Evolutionary conservation across 2,329 filamentous ascomycete species (phyloP).

Genomic region (Pseudogymnoascus sp.): DNA sequence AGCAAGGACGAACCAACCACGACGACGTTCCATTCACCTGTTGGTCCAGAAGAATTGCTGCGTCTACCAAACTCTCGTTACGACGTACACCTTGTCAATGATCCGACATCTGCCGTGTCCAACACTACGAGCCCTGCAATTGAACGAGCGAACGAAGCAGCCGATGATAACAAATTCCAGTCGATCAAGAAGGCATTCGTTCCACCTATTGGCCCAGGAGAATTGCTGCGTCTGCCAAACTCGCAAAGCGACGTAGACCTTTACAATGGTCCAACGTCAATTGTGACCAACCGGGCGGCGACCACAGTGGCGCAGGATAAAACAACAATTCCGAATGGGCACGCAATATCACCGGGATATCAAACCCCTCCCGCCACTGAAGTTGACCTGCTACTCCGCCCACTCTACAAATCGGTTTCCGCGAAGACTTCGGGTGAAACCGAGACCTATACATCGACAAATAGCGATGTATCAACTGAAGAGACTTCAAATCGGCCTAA

Average conservation of each 20-base stretch:
- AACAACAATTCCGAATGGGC: background rate
- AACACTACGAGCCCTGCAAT: conserved; percentile 15
- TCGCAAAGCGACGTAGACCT: conserved; percentile 34
- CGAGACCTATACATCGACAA: background rate
- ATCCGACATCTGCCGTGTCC: background rate
- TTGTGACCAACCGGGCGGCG: background rate
- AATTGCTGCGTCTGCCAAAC: conserved; percentile 52
- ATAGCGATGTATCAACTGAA: background rate
- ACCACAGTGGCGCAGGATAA: background rate
- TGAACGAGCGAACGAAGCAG: conserved; percentile 9
- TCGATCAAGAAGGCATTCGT: conserved; percentile 13
- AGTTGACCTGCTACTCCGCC: conserved; percentile 7
- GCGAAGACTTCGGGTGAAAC: background rate
- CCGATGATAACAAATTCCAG: background rate
- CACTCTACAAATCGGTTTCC: background rate
- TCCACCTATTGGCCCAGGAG: conserved; percentile 28
- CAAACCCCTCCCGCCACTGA: background rate
- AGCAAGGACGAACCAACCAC: background rate
- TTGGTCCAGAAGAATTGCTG: conserved; percentile 38
- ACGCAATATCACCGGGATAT: background rate
- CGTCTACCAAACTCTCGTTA: conserved; percentile 47
- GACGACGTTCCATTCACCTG: conserved; percentile 17
- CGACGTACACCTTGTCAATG: conserved; percentile 27
- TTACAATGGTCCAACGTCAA: background rate
- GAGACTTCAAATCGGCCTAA: background rate